Evolutionary conservation across 495 filamentous ascomycete species (phyloP).

Genomic region (Daldinia childiae): DNA sequence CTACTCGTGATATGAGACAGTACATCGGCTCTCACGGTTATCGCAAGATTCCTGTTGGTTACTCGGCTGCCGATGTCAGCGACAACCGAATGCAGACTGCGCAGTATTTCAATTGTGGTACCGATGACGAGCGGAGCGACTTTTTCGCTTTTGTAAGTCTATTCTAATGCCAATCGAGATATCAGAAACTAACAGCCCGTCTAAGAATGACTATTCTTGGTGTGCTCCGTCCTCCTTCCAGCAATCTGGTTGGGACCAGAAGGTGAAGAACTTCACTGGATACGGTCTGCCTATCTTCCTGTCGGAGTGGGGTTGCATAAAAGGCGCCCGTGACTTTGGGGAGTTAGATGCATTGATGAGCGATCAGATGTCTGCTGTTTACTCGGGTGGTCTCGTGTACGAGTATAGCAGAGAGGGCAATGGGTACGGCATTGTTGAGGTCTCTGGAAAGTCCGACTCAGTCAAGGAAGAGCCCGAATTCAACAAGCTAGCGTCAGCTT

Average conservation of each 20-base stretch:
- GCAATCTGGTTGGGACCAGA: conserved; percentile 85
- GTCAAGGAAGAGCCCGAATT: conserved; percentile 68
- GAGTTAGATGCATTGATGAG: conserved; percentile 85
- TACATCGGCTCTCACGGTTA: conserved; percentile 81
- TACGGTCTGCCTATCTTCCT: conserved; percentile 95
- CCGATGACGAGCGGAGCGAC: conserved; percentile 84
- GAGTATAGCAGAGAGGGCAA: conserved; percentile 86
- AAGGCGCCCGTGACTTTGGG: conserved; percentile 79
- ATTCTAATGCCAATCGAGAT: background rate
- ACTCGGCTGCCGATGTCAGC: conserved; percentile 87
- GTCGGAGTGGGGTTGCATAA: conserved; percentile 91
- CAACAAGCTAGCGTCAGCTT: conserved; percentile 69
- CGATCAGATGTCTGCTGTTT: conserved; percentile 85
- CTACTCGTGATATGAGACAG: conserved; percentile 88
- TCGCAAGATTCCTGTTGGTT: conserved; percentile 87
- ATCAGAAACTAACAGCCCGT: conserved; percentile 14
- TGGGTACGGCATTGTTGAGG: conserved; percentile 79
- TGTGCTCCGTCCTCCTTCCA: conserved; percentile 80
- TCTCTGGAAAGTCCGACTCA: conserved; percentile 60
- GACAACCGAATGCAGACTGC: conserved; percentile 90
- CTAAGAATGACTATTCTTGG: conserved; percentile 94
- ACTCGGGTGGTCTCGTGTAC: conserved; percentile 96
- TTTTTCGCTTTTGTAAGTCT: conserved; percentile 85
- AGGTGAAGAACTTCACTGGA: conserved; percentile 89
- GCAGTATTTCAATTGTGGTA: conserved; percentile 93